A percentile compares a stretch with the other conserved stretches of the same genome.
phyloP scores from a whole-genome alignment of 495 filamentous ascomycete genomes.

The Aspergillus bertholletiae region DNA sequence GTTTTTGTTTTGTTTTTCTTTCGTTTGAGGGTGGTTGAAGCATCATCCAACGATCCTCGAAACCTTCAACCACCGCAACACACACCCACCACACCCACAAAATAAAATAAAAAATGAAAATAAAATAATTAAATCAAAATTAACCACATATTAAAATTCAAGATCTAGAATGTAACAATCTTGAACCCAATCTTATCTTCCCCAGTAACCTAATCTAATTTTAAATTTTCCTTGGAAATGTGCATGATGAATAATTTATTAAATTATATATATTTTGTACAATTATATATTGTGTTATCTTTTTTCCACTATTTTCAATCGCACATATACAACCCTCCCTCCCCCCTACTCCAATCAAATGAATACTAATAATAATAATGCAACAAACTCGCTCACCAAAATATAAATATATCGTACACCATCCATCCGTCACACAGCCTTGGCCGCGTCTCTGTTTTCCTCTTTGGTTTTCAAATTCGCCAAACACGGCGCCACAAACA shows the following conservation, averaged over 20 bases:
- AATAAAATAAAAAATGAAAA: constrained; percentile 19
- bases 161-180: not conserved
- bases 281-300: not conserved
- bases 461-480: constrained; percentile 31
- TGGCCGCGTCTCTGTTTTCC: constrained; percentile 8
- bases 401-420: not conserved
- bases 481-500: constrained; percentile 53
- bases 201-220: not conserved
- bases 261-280: not conserved
- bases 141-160: constrained; percentile 1
- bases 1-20: no score
- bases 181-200: constrained; percentile 1
- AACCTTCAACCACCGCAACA: not conserved
- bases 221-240: not conserved
- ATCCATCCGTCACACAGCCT: constrained; percentile 12
- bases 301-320: not conserved
- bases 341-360: no score
- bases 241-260: not conserved
- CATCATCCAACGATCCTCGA: not conserved
- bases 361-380: not conserved
- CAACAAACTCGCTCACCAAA: not conserved
- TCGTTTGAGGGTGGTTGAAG: not conserved
- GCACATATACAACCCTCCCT: not conserved
- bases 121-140: constrained; percentile 11
- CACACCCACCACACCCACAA: not conserved